Evolutionary conservation across 345 rosid genomes (phyloP), one percentile per base, ranked within the genome.

Genomic region (Linum trigynum): DNA sequence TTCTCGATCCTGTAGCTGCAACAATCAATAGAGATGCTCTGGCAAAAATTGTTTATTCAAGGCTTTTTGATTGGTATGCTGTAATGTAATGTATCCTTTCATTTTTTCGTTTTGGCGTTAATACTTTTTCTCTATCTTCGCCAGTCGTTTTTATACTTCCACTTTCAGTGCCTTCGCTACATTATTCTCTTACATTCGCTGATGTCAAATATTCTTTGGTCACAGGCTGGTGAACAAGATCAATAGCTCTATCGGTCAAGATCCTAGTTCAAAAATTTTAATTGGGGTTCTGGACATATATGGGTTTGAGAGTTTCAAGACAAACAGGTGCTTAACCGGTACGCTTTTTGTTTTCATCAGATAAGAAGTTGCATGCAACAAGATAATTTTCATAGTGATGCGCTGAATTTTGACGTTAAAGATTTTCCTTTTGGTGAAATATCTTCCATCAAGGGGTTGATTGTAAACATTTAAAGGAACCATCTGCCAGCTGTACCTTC

Each of bases 321-420:
- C 65, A 62, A 62, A 62, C 65, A 62, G 65, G 65, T 62, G 65
- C 65, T 62, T 62, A 39, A 39, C 45, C 36, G 45, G 50, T n/a
- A 39, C 50, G 72, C 71, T 71, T 45, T 23, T 69, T 57, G 65
- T 69, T 45, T 70, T 84, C 86, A 70, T 83, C 70, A 76, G 70
- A 75, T 67, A 39, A 57, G 70, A 67, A 75, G 69, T 9, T 48
- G 53, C 53, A 48, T 48, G 14, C 53, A 15, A 48, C 11, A 48
- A 15, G 3, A 9, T 48, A 48, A 6, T 48, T 48, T 48, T 48
- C 53, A 48, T 48, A 48, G 53, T 1, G 45, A 41, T 41, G 45
- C 14, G 53, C 53, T 48, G 14, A 10, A 48, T 9, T 48, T 48
- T 48, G 53, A 48, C 14, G 53, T 48, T 48, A 48, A 48, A 48